Base-by-base conservation (phyloP, 1,284 basidiomycete genomes). In the Ceratorhiza oryzae-sativae region DNA sequence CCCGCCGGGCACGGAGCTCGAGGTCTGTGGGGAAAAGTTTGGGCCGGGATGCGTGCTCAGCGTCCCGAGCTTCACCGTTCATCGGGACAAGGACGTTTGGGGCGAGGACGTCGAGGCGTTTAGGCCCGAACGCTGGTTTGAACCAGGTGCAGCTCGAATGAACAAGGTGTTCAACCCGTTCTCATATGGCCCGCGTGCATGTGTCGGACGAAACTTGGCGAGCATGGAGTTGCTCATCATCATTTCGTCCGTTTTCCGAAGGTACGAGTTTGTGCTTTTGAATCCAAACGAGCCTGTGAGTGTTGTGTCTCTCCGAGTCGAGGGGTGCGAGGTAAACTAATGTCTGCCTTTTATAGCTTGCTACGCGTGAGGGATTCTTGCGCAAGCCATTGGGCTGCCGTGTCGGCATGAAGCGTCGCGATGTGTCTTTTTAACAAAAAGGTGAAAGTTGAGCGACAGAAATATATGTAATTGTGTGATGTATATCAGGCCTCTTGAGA, bases 21-120 rank as follows among this genome's bases (percentile, higher is more conserved):
- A 83, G 10, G 81, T 92, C 3, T 77, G 80, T 48, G 90, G 85
- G 6, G 79, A 84, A 72, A 82, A 83, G 76, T 94, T 94, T 85
- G 87, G 87, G 30, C 84, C 84, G 58, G 93, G 91, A n/a, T 83
- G 89, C 0, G 80, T 92, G 18, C 82, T 93, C 62, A 89, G 88
- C 70, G 90, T 93, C 5, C 90, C 90, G 13, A 89, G 87, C 42
- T 94, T 89, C 80, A 88, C 91, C 12, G 88, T 94, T 60, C 93
- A 95, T 78, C 88, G 91, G 58, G 87, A 92, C 77, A 77, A 80
- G 63, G 78, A 77, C 0, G 84, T 90, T 3, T 96, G 92, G 91
- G 93, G 94, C 15, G 84, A 86, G 3, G 93, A 95, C 77, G 83
- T 85, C n/a, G 88, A 92, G 27, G 84, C 78, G n/a, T 94, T 72